A percentile compares a stretch with the other conserved stretches of the same genome.
Evolutionary conservation across 2,329 filamentous ascomycete species (phyloP).

Genomic region (Stagonosporopsis chrysanthemi): DNA sequence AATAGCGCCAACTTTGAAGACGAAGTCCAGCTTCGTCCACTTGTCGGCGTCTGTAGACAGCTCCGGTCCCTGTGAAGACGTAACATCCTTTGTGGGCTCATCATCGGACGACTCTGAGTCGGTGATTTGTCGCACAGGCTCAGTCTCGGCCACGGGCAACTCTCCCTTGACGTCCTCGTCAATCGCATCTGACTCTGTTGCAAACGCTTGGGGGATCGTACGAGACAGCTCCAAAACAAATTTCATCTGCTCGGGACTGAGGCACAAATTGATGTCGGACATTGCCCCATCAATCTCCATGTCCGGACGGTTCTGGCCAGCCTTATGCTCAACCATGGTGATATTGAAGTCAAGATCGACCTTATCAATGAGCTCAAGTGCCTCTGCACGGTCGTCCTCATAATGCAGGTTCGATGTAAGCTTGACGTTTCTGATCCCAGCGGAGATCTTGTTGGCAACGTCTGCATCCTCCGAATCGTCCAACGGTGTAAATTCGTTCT

Average conservation of each 20-base stretch:
- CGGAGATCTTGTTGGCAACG: constrained; percentile 86
- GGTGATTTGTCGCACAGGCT: constrained; percentile 57
- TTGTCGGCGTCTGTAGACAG: constrained; percentile 71
- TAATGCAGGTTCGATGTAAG: constrained; percentile 92
- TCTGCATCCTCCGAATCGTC: constrained; percentile 77
- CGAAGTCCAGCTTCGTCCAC: constrained; percentile 93
- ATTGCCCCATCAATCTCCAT: constrained; percentile 90
- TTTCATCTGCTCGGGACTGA: constrained; percentile 90
- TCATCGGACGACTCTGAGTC: constrained; percentile 45
- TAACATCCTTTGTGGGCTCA: constrained; percentile 58
- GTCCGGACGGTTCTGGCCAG: constrained; percentile 81
- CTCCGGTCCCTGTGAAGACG: constrained; percentile 66
- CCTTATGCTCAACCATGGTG: constrained; percentile 85
- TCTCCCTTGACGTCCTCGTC: constrained; percentile 79
- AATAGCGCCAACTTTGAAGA: constrained; percentile 87
- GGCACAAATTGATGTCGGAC: constrained; percentile 88
- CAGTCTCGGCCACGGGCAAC: constrained; percentile 65
- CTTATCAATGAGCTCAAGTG: constrained; percentile 95
- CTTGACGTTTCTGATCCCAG: constrained; percentile 90
- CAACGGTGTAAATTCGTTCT: constrained; percentile 87
- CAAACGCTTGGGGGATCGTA: constrained; percentile 87
- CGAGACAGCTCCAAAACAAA: constrained; percentile 87
- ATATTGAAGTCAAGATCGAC: constrained; percentile 94
- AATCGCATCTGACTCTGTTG: constrained; percentile 70
- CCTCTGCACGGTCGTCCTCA: constrained; percentile 73